Evolutionary conservation across 2,329 filamentous ascomycete genomes (phyloP), one percentile per base, ranked within the genome.

Genomic region (Stagonosporopsis chrysanthemi): DNA sequence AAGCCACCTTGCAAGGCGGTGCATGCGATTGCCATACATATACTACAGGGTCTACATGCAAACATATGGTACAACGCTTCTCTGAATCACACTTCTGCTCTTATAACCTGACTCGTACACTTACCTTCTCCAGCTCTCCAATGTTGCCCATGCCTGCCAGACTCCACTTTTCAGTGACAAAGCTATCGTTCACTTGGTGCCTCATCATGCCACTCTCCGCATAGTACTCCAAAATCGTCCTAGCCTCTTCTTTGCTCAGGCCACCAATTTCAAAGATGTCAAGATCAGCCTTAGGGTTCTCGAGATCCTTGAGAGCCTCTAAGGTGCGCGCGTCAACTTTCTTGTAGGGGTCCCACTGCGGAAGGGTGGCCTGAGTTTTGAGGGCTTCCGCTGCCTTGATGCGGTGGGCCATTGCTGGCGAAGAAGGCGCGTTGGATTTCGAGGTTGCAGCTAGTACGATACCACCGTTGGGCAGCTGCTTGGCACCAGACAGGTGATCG

Each of bases 171-270:
- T 96, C 90, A 22, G 84, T 82, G 33, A 97, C 89, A 61, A 84
- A 82, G 62, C 80, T 81, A 71, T 93, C 88, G 68, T 90, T 88
- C 46, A 97, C 83, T 42, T 81, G 82, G 60, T 85, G 81, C 62
- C 90, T 85, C 71, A 96, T 75, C 73, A 97, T 82, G 12, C 94
- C 95, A 75, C 91, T 96, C 33, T 86, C 87, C 5, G 91, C 92
- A 83, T 94, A 98, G 79, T 97, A 98, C 80, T 97, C 92, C 87
- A 98, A 89, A 66, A 96, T 81, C 0, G 87, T 84, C 58, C 89
- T 85, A 11, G 91, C 88, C 78, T 98, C 94, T 2, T 83, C 78
- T 77, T 88, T 90, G 67, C 81, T 88, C 64, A 97, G 70, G 8
- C 91, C 90, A 39, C 84, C 82, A 19, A 97, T 72, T 19, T 84